These are phyloP conservation scores for Gymnopilus dilepis DNA, from an alignment of 768 basidiomycete species.

Conservation along the genomic window DNA sequence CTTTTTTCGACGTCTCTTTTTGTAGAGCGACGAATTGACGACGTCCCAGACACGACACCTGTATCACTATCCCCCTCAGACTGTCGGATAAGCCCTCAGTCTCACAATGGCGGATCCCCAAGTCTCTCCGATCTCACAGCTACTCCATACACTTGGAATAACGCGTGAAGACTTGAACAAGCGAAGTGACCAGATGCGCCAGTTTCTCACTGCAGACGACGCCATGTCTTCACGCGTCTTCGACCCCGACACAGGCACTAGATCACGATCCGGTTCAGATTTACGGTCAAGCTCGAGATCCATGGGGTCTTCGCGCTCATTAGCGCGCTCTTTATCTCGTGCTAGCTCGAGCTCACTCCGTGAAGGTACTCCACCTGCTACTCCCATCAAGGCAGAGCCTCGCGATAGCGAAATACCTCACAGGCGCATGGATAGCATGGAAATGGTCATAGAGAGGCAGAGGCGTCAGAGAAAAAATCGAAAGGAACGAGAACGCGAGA, in stretches of 20 bases:
- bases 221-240: constrained; percentile 50
- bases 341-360: constrained; percentile 55
- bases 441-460: constrained; percentile 76
- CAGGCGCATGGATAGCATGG: constrained; percentile 76
- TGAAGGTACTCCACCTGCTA: constrained; percentile 60
- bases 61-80: constrained; percentile 22
- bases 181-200: constrained; percentile 81
- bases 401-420: constrained; percentile 52
- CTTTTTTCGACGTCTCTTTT: constrained; percentile 18
- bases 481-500: constrained; percentile 52
- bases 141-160: constrained; percentile 73
- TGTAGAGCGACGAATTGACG: constrained; percentile 6
- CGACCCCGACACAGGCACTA: constrained; percentile 39
- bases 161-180: constrained; percentile 76
- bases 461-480: constrained; percentile 59
- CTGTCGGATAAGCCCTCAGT: constrained; percentile 13
- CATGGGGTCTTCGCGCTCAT: constrained; percentile 38
- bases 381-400: constrained; percentile 70
- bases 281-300: constrained; percentile 41
- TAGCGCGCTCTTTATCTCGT: constrained; percentile 50
- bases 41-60: constrained; percentile 18
- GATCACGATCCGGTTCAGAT: constrained; percentile 41
- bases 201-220: constrained; percentile 68
- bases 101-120: constrained; percentile 45
- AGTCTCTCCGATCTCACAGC: constrained; percentile 73